These are phyloP conservation scores for Metschnikowia anglica DNA, from an alignment of 805 yeast species.

Conservation along the genomic window DNA sequence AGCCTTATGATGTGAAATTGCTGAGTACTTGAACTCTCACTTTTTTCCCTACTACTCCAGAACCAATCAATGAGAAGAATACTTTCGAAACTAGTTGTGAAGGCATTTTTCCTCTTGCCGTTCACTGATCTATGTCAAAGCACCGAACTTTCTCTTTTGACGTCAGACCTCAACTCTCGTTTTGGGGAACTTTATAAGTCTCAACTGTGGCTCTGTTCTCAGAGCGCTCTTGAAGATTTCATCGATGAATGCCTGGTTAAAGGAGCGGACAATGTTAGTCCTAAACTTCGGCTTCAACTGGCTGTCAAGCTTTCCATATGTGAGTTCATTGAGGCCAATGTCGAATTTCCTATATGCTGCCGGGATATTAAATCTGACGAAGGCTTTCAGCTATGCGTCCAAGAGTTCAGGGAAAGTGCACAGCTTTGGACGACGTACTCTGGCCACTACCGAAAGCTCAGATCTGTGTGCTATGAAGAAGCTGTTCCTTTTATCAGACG, in stretches of 20 bases:
- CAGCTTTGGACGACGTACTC: conserved; percentile 77
- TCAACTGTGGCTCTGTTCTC: conserved; percentile 17
- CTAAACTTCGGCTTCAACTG: conserved; percentile 32
- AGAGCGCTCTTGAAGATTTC: conserved; percentile 39
- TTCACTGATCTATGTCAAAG: background rate
- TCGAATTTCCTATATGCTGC: conserved; percentile 36
- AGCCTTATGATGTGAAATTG: too few species aligned
- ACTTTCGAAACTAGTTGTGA: background rate
- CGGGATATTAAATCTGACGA: conserved; percentile 8
- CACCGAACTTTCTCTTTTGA: conserved; percentile 5
- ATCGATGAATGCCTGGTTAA: conserved; percentile 40
- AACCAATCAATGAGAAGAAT: background rate
- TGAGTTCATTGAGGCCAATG: conserved; percentile 50
- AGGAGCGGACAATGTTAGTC: conserved; percentile 41
- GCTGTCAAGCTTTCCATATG: conserved; percentile 54
- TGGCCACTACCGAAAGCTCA: conserved; percentile 58
- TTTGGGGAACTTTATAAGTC: conserved; percentile 6
- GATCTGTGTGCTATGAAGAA: conserved; percentile 53
- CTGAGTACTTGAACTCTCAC: too few species aligned
- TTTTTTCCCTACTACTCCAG: too few species aligned
- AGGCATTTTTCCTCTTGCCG: conserved; percentile 1
- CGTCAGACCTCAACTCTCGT: background rate
- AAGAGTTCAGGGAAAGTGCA: conserved; percentile 40
- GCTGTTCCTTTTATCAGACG: conserved; percentile 53
- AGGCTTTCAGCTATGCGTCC: conserved; percentile 38